Percentiles rank a stretch among this genome's conserved stretches.
Evolutionary conservation across 768 basidiomycete genomes (phyloP).

Genomic region (Termitomyces sp.): DNA sequence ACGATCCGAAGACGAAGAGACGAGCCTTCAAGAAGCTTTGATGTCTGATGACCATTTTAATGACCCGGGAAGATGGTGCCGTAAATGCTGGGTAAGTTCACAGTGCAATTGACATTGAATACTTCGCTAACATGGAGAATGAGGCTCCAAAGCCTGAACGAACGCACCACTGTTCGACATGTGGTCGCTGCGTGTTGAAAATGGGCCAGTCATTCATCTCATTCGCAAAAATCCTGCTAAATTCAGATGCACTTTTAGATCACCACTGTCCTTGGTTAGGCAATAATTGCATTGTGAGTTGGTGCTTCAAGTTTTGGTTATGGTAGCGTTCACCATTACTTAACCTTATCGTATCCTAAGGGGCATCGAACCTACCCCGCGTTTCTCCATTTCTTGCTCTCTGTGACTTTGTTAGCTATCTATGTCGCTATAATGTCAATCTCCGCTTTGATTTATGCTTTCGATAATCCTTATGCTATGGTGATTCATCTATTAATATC

Average conservation of each 20-base stretch:
- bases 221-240: neutral
- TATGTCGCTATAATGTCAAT: slow-evolving; percentile 57
- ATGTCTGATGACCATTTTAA: slow-evolving; percentile 50
- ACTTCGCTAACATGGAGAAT: neutral
- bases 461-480: slow-evolving; percentile 57
- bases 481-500: slow-evolving; percentile 37
- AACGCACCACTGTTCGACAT: slow-evolving; percentile 73
- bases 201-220: slow-evolving; percentile 56
- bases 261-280: slow-evolving; percentile 89
- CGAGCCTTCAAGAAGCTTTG: slow-evolving; percentile 59
- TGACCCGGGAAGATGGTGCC: slow-evolving; percentile 67
- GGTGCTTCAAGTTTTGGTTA: neutral
- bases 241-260: slow-evolving; percentile 38
- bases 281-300: slow-evolving; percentile 67
- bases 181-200: slow-evolving; percentile 78
- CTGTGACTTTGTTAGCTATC: slow-evolving; percentile 55
- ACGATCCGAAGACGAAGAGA: slow-evolving; percentile 31
- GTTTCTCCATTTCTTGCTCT: slow-evolving; percentile 74
- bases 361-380: slow-evolving; percentile 83
- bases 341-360: slow-evolving; percentile 30
- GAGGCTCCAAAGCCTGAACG: slow-evolving; percentile 75
- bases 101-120: neutral
- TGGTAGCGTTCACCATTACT: neutral
- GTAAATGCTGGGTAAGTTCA: slow-evolving; percentile 61
- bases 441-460: slow-evolving; percentile 58